Evolutionary conservation across 106 monocot genomes (phyloP).

Genomic region (Dioscorea alata): DNA sequence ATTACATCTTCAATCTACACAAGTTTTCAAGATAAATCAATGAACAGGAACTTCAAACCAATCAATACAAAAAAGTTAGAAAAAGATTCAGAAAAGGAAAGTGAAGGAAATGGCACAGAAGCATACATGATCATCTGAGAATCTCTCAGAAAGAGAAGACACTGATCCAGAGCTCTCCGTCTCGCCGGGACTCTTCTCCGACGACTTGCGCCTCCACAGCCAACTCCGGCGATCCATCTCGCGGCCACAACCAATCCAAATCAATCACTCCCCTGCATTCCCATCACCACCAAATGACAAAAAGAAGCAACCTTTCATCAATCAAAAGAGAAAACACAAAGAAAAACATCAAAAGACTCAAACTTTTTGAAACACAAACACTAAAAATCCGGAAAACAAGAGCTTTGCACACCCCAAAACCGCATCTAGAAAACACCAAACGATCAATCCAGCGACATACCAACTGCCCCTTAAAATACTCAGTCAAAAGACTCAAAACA

Average conservation of each 20-base stretch:
- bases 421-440: conserved; percentile 1
- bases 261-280: too few species aligned
- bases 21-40: too few species aligned
- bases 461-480: background rate
- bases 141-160: conserved; percentile 51
- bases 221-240: conserved; percentile 63
- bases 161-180: conserved; percentile 72
- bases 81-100: too few species aligned
- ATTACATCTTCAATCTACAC: too few species aligned
- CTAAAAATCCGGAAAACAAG: conserved; percentile 11
- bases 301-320: too few species aligned
- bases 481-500: background rate
- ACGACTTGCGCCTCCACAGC: conserved; percentile 55
- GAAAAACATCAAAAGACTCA: too few species aligned
- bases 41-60: too few species aligned
- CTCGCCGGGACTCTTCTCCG: conserved; percentile 68
- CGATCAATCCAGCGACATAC: background rate
- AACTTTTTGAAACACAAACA: too few species aligned
- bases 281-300: too few species aligned
- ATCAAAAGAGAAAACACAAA: too few species aligned
- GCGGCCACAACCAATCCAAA: too few species aligned
- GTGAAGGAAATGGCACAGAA: background rate
- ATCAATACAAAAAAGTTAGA: too few species aligned
- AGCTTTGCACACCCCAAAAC: conserved; percentile 4
- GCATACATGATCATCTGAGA: conserved; percentile 66